These are phyloP conservation scores for Trypanosomatidae sp. DNA, from an alignment of 208 protist genomes.

Conservation along the genomic window DNA sequence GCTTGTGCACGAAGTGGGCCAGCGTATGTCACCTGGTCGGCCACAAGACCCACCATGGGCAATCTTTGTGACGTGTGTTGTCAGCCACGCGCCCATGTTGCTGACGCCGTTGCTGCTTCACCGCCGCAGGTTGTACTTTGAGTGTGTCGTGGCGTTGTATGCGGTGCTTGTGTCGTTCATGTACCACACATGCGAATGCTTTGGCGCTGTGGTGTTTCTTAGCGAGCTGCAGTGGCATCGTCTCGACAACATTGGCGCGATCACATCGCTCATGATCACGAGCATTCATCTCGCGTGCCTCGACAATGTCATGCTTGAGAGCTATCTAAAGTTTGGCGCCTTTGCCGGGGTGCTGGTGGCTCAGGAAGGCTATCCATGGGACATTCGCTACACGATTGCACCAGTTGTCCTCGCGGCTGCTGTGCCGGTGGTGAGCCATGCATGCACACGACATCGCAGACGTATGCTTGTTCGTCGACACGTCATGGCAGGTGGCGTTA, in stretches of 20 bases:
- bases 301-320: slow-evolving; percentile 16
- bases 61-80: slow-evolving; percentile 31
- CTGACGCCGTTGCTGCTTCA: slow-evolving; percentile 13
- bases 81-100: slow-evolving; percentile 35
- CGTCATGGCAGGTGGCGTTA: no score
- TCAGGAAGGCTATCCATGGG: slow-evolving; percentile 63
- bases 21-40: slow-evolving; percentile 5
- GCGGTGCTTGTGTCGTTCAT: slow-evolving; percentile 45
- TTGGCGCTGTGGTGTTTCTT: slow-evolving; percentile 28
- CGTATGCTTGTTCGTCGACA: no score
- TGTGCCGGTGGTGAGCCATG: slow-evolving; percentile 34
- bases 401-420: slow-evolving; percentile 32
- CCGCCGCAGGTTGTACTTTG: slow-evolving; percentile 22
- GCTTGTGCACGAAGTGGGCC: background rate
- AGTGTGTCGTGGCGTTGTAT: slow-evolving; percentile 30
- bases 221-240: slow-evolving; percentile 57
- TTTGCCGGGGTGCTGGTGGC: slow-evolving; percentile 33
- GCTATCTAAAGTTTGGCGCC: slow-evolving; percentile 23
- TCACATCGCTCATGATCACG: slow-evolving; percentile 31
- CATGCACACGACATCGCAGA: no score
- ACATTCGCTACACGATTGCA: slow-evolving; percentile 26
- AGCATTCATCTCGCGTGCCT: slow-evolving; percentile 24
- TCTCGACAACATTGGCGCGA: slow-evolving; percentile 54
- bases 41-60: slow-evolving; percentile 12
- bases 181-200: slow-evolving; percentile 58